Evolutionary conservation across 441 rosid genomes (phyloP), one percentile per base, ranked within the genome.

Genomic region (Flueggea neowawraea): DNA sequence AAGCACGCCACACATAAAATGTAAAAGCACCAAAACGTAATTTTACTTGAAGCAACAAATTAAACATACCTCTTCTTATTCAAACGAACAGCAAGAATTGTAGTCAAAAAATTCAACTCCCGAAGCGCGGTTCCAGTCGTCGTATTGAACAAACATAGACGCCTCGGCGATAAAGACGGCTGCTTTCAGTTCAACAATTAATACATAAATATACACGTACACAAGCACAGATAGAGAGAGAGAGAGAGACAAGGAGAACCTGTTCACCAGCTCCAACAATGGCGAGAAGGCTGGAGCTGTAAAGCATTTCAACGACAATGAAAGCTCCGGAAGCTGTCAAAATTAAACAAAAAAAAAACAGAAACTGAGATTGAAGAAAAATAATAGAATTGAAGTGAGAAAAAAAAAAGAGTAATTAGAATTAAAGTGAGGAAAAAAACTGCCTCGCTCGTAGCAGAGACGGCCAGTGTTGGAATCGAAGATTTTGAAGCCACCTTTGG

Each of bases 261-360:
- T 92, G 98, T 72, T 88, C 96, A 62, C 96, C 96, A 49, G 95
- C 98, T 57, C 96, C 96, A 67, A 90, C 94, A 75, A 92, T 76
- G 36, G 96, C 98, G 51, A 92, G 91, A 50, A 86, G 97, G 79
- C 83, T 88, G 52, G 96, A 80, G 75, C 88, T 75, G 62, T 83
- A 86, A 55, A 90, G 83, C 96, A 90, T 88, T 68, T 92, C 95
- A 58, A 87, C 98, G 61, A 92, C 76, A 60, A 61, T 62, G 69
- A 83, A 90, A 73, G 83, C 88, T 68, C 96, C 94, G 69, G 67
- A 70, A 76, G 78, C 97, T 90, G 72, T 12, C 49, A 65, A 51
- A 67, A 75, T 14, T 57, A 63, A 72, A 69, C 17, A 45, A 65
- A 51, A 67, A 75, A 17, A 54, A 63, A 70, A 70, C 22, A 64